Evolutionary conservation across 352 stramenopile genomes (phyloP).

Genomic region (Poterioochromonas sp.): DNA sequence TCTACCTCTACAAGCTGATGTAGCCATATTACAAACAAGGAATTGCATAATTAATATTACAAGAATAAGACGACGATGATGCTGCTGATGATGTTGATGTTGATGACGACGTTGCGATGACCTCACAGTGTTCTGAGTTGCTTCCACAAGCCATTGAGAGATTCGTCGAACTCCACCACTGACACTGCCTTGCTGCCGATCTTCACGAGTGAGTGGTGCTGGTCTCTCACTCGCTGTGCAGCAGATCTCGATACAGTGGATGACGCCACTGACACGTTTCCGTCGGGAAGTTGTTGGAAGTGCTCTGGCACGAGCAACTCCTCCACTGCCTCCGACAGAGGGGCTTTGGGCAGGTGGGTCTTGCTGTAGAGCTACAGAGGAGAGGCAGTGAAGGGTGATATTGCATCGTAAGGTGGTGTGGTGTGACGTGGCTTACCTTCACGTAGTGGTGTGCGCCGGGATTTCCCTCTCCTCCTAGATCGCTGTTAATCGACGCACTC

Average conservation of each 20-base stretch:
- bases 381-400: not conserved
- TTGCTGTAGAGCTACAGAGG: not conserved
- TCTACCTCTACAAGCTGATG: too few relatives aligned
- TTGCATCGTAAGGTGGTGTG: not conserved
- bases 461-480: not conserved
- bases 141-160: not conserved
- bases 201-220: too few relatives aligned
- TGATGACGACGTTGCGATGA: too few relatives aligned
- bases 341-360: constrained; percentile 1
- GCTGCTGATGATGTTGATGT: too few relatives aligned
- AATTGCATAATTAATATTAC: too few relatives aligned
- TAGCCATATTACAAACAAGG: too few relatives aligned
- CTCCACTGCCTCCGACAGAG: not conserved
- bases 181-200: not conserved
- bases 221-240: not conserved
- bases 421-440: not conserved
- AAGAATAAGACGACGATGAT: too few relatives aligned
- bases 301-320: not conserved
- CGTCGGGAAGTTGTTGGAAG: too few relatives aligned
- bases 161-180: constrained; percentile 16
- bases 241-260: not conserved
- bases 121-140: not conserved
- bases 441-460: not conserved
- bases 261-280: not conserved
- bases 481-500: too few relatives aligned